phyloP scores from a whole-genome alignment of 805 yeast genomes.

The Kodamaea fukazawae region DNA sequence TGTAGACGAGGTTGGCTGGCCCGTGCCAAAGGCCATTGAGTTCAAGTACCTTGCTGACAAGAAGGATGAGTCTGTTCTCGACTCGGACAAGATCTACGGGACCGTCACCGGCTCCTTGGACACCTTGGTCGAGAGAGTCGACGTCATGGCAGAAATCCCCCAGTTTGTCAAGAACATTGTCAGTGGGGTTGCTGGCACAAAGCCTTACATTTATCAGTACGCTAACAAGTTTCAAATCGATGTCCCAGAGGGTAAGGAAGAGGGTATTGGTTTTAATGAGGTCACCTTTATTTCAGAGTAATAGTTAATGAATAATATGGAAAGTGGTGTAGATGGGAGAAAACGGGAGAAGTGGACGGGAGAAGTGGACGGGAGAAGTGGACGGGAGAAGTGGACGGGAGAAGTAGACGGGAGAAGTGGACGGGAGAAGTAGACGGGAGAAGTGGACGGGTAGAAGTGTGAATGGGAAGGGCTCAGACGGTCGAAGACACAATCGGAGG shows the following conservation, averaged over 20 bases:
- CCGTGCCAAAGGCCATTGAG: conserved; percentile 67
- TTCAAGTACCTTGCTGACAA: conserved; percentile 54
- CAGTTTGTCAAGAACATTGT: conserved; percentile 90
- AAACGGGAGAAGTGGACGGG: no score
- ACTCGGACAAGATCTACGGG: conserved; percentile 43
- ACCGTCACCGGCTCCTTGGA: conserved; percentile 58
- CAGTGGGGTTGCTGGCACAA: conserved; percentile 91
- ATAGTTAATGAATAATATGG: not conserved
- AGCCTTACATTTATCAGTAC: conserved; percentile 95
- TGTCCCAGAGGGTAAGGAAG: conserved; percentile 45
- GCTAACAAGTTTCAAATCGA: conserved; percentile 58
- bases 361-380: no score
- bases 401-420: no score
- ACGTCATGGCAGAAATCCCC: conserved; percentile 97
- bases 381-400: no score
- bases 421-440: no score
- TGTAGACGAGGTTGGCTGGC: conserved; percentile 88
- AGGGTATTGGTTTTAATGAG: conserved; percentile 71
- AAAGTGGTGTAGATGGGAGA: no score
- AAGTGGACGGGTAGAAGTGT: no score
- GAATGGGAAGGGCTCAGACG: no score
- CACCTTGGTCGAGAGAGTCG: conserved; percentile 80
- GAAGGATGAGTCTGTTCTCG: conserved; percentile 43
- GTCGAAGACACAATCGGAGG: no score
- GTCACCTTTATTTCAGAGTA: conserved; percentile 69